Evolutionary conservation across 306 rosid species (phyloP).

Genomic region (Vigna unguiculata): DNA sequence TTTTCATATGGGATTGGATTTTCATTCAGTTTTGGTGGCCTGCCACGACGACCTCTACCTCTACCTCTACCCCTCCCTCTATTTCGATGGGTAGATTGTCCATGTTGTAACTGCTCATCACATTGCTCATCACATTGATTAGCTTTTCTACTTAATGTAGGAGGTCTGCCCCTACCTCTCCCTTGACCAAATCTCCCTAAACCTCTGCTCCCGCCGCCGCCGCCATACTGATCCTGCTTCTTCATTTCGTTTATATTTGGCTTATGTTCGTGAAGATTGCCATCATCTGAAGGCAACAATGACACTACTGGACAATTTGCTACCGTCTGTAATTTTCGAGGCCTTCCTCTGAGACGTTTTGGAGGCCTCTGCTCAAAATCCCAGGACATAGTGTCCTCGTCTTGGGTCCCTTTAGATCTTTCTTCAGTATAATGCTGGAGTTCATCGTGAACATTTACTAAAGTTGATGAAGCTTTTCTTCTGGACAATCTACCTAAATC

Average conservation of each 20-base stretch:
- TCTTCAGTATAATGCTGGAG: slow-evolving; percentile 29
- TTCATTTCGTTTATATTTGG: no score
- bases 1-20: not conserved
- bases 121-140: slow-evolving; percentile 9
- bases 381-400: not conserved
- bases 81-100: no score
- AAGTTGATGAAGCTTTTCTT: slow-evolving; percentile 16
- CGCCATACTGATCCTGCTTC: no score
- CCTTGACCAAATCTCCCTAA: slow-evolving; percentile 23
- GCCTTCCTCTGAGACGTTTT: slow-evolving; percentile 44
- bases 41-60: not conserved
- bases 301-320: slow-evolving; percentile 1
- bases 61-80: not conserved
- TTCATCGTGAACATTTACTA: slow-evolving; percentile 24
- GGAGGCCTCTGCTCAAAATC: not conserved
- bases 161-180: slow-evolving; percentile 27
- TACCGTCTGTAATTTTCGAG: slow-evolving; percentile 29
- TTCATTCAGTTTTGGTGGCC: not conserved
- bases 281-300: not conserved
- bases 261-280: not conserved
- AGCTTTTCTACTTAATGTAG: not conserved
- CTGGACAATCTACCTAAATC: slow-evolving; percentile 21
- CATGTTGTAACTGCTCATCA: slow-evolving; percentile 21
- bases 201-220: not conserved
- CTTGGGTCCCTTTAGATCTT: slow-evolving; percentile 7